Base-by-base conservation (phyloP, 1,139 yeast species). In the Diutina rugosa region DNA sequence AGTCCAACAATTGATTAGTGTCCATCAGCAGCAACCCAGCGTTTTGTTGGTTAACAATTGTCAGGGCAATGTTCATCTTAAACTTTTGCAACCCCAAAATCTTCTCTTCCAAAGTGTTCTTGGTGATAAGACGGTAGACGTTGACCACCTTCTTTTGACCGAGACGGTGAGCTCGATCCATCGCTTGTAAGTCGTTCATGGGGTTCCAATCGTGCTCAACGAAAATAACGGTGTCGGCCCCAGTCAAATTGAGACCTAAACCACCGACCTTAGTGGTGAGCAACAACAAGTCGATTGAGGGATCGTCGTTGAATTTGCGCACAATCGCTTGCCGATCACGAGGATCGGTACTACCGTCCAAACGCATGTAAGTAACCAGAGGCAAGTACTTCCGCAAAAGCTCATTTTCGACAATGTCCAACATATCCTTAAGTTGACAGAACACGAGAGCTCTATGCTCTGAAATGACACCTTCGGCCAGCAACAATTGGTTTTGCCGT, bases 151-250 rank as follows among this genome's bases (percentile, higher is more conserved):
- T 93, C 74, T 90, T 90, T 71, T 95, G 99, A 4, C 99, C 99
- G 62, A 95, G 82, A 69, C 99, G 80, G 70, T 95, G 99, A 0
- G 99, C 99, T 66, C 99, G 80, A 68, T 95, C 99, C 99, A 95
- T 95, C 0, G 99, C 99, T 69, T 95, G 99, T 59, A 95, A 76
- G 74, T 95, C 99, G 67, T 90, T 93, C 99, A 95, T 95, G 29
- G 99, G 99, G 68, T 95, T 95, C 99, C 99, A 95, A 70, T 95
- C 99, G 67, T 95, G 99, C 67, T 95, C 99, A 47, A 95, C 96
- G 72, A 95, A 95, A 14, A 95, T 93, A 56, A 95, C 99, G 0
- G 99, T 95, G 67, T 95, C 99, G 0, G 99, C 99, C 60, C 99
- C 99, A 0, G 99, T 95, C 68, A 95, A 78, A 67, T 95, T 95